These are phyloP conservation scores for Entrophospora sp. DNA, from an alignment of 192 early-diverging fungal genomes.

Conservation along the genomic window DNA sequence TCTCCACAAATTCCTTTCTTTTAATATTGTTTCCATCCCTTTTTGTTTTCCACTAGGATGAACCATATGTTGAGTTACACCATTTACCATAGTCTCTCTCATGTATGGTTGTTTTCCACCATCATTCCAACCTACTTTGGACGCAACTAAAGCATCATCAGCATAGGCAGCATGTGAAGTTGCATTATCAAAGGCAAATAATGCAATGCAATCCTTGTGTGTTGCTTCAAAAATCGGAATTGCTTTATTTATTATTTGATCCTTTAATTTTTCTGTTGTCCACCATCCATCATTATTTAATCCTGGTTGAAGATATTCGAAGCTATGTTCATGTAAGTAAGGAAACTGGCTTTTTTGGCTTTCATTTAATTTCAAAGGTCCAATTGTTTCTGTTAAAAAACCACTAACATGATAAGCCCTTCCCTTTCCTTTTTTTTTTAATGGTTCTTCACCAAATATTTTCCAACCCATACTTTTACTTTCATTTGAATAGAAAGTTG, in stretches of 20 bases:
- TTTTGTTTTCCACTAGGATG: neutral
- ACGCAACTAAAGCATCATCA: slow-evolving; percentile 4
- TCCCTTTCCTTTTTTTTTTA: neutral
- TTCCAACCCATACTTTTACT: neutral
- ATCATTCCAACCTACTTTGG: slow-evolving; percentile 15
- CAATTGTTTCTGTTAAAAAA: too few species aligned
- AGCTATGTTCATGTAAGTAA: too few species aligned
- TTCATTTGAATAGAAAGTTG: slow-evolving; percentile 21
- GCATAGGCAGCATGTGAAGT: slow-evolving; percentile 11
- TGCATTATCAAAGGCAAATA: slow-evolving; percentile 25
- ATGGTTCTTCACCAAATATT: neutral
- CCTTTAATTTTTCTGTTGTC: slow-evolving; percentile 2
- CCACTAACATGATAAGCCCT: slow-evolving; percentile 6
- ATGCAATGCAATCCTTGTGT: neutral
- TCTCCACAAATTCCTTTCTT: neutral
- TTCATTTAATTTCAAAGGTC: too few species aligned
- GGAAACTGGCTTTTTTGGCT: too few species aligned
- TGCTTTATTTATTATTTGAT: slow-evolving; percentile 14
- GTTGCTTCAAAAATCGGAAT: slow-evolving; percentile 16
- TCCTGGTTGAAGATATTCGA: too few species aligned
- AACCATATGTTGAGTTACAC: neutral
- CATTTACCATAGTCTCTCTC: neutral
- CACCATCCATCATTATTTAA: too few species aligned
- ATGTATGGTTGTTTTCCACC: slow-evolving; percentile 13
- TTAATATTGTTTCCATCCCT: neutral